Conservation (phyloP, 2,329 filamentous ascomycete species). For the Chaetomium sp. region DNA sequence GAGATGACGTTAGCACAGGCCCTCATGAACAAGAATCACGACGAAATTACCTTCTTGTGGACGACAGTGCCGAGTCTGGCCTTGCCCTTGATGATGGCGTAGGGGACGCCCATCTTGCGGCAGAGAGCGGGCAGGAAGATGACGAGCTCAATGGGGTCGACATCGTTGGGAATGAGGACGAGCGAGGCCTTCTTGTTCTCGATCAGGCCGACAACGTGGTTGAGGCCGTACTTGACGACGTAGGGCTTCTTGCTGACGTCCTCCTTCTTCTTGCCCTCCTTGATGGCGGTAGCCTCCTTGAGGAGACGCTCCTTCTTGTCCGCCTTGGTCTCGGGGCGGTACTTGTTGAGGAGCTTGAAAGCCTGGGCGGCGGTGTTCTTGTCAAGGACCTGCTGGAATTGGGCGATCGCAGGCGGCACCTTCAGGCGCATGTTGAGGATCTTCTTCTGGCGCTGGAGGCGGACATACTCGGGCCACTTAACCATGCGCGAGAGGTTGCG, state of each 20-base stretch:
- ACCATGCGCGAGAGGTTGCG: slow-evolving; percentile 98
- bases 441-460: slow-evolving; percentile 91
- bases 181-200: slow-evolving; percentile 99
- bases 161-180: slow-evolving; percentile 98
- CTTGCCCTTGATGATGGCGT: slow-evolving; percentile 99
- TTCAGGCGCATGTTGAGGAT: slow-evolving; percentile 98
- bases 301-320: slow-evolving; percentile 99
- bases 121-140: slow-evolving; percentile 98
- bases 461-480: slow-evolving; percentile 99
- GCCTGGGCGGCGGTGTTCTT: slow-evolving; percentile 94
- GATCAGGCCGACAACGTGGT: slow-evolving; percentile 96
- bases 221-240: slow-evolving; percentile 98
- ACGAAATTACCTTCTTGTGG: slow-evolving; percentile 83
- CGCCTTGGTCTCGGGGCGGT: slow-evolving; percentile 97
- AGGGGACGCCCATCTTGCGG: slow-evolving; percentile 99
- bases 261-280: slow-evolving; percentile 99
- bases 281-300: slow-evolving; percentile 96
- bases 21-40: background rate
- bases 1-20: slow-evolving; percentile 5
- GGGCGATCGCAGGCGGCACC: slow-evolving; percentile 94
- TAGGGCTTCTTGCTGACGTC: slow-evolving; percentile 99
- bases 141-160: slow-evolving; percentile 99
- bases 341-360: slow-evolving; percentile 99
- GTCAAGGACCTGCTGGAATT: slow-evolving; percentile 97
- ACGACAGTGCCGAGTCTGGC: slow-evolving; percentile 97